These are phyloP conservation scores for Nicotiana undulata DNA, from an alignment of 257 asterid species.

Conservation along the genomic window DNA sequence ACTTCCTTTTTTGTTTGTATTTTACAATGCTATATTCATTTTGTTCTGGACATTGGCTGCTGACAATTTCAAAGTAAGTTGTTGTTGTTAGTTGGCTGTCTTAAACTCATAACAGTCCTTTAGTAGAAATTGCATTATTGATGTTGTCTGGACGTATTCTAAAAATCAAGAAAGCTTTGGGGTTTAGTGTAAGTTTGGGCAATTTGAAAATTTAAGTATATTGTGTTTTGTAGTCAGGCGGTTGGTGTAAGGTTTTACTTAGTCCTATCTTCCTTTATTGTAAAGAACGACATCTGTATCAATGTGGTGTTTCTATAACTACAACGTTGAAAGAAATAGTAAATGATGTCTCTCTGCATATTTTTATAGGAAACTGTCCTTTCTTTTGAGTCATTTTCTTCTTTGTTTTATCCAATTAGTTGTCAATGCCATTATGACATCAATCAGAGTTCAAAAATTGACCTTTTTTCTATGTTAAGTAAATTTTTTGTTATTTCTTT, in stretches of 20 bases:
- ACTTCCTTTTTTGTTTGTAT: neutral
- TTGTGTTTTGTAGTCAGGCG: slow-evolving; percentile 16
- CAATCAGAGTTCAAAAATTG: neutral
- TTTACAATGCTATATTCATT: neutral
- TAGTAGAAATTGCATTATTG: neutral
- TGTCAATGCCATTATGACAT: neutral
- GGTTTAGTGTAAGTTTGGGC: neutral
- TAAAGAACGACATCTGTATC: slow-evolving; percentile 21
- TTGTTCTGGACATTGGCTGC: neutral
- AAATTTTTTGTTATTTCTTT: neutral
- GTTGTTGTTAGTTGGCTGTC: slow-evolving; percentile 12
- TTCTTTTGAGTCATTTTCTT: neutral
- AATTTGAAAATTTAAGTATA: neutral
- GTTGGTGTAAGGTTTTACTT: slow-evolving; percentile 19
- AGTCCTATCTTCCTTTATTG: slow-evolving; percentile 15
- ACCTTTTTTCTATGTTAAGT: neutral
- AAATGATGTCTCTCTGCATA: neutral
- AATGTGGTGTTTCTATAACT: neutral
- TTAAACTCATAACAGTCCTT: neutral
- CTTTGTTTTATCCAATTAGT: neutral
- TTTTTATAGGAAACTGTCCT: neutral
- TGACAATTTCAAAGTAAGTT: slow-evolving; percentile 17
- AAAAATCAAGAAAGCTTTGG: neutral
- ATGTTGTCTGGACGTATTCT: neutral
- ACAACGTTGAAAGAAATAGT: neutral